phyloP scores from a whole-genome alignment of 2,329 filamentous ascomycete genomes.

The Phyllachora maydis region DNA sequence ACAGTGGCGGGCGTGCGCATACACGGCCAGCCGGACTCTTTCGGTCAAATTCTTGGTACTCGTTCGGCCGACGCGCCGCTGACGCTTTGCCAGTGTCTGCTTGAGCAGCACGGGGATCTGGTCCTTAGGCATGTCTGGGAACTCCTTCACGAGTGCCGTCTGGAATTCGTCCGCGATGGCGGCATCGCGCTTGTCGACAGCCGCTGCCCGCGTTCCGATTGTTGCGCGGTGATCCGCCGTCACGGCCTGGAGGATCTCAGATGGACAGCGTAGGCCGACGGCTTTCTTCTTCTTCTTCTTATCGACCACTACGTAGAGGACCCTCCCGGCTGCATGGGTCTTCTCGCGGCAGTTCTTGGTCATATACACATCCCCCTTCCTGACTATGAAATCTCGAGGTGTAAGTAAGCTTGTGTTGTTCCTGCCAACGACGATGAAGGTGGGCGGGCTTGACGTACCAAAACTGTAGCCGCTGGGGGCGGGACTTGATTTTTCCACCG shows the following conservation, averaged over 20 bases:
- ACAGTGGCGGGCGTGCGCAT: conserved; percentile 24
- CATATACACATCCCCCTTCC: conserved; percentile 19
- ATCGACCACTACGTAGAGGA: conserved; percentile 15
- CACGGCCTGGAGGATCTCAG: conserved; percentile 10
- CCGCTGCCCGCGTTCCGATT: conserved; percentile 10
- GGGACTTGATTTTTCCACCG: too few relatives aligned
- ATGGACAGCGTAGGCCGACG: conserved; percentile 18
- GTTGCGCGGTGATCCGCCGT: conserved; percentile 11
- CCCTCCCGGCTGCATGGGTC: conserved; percentile 11
- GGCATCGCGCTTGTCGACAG: conserved; percentile 13
- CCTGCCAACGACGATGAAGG: too few relatives aligned
- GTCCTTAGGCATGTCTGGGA: conserved; percentile 16
- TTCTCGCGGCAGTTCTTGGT: conserved; percentile 17
- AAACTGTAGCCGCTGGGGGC: too few relatives aligned
- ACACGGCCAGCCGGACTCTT: conserved; percentile 22
- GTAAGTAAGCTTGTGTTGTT: too few relatives aligned
- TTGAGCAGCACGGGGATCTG: conserved; percentile 14
- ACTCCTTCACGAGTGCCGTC: conserved; percentile 14
- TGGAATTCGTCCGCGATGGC: conserved; percentile 12
- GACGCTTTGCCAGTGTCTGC: conserved; percentile 21
- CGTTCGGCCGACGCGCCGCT: conserved; percentile 24
- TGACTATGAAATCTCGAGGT: too few relatives aligned
- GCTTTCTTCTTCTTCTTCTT: conserved; percentile 4
- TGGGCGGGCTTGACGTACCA: too few relatives aligned
- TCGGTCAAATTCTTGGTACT: conserved; percentile 13